phyloP scores from a whole-genome alignment of 495 filamentous ascomycete species.

The Cercophora newfieldiana region DNA sequence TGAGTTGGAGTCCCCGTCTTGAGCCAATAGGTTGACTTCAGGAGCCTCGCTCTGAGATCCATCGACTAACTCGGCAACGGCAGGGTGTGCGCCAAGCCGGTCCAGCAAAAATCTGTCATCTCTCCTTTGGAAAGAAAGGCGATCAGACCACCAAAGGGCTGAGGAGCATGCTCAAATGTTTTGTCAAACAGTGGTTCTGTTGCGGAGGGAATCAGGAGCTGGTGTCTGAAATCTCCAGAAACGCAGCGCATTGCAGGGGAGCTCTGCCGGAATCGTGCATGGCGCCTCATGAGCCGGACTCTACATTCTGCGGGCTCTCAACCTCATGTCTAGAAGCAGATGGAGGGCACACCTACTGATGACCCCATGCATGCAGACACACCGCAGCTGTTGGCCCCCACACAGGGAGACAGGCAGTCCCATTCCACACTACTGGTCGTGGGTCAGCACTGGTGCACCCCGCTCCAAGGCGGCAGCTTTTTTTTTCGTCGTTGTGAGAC shows the following conservation, averaged over 20 bases:
- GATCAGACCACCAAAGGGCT: constrained; percentile 12
- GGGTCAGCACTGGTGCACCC: background rate
- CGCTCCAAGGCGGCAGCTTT: background rate
- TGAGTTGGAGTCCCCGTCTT: background rate
- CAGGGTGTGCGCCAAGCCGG: constrained; percentile 2
- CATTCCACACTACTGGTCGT: background rate
- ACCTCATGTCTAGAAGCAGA: constrained; percentile 1
- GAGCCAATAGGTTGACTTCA: background rate
- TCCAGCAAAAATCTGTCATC: background rate
- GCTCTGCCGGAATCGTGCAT: constrained; percentile 36
- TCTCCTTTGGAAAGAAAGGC: background rate
- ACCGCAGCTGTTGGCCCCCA: constrained; percentile 19
- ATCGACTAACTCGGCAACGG: background rate
- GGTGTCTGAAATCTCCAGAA: constrained; percentile 12
- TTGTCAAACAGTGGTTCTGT: background rate
- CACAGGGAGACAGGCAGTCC: background rate
- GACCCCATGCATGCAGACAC: constrained; percentile 10
- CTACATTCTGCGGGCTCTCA: background rate
- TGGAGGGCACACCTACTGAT: constrained; percentile 13
- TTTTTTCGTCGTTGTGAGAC: constrained; percentile 19
- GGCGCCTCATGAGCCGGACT: constrained; percentile 9
- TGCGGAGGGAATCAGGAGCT: background rate
- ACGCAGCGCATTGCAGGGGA: constrained; percentile 21
- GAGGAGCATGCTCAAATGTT: background rate
- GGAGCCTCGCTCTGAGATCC: constrained; percentile 6